Evolutionary conservation across 2,329 filamentous ascomycete species (phyloP).

Genomic region (Nemania serpens): DNA sequence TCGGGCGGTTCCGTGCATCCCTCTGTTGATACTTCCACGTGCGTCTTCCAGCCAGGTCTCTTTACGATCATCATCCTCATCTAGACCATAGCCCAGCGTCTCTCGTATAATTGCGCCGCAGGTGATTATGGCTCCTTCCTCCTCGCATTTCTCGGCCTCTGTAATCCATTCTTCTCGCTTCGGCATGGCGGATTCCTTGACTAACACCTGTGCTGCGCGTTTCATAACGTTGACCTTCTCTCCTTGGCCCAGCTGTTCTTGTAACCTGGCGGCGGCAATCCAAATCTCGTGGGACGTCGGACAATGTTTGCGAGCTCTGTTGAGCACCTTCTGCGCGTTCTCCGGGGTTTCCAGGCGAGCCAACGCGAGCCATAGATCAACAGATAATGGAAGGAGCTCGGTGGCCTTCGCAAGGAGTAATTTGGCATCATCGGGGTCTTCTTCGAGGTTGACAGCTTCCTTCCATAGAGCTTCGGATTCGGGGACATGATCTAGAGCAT

Average conservation of each 20-base stretch:
- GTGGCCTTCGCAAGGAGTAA: conserved; percentile 92
- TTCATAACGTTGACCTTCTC: conserved; percentile 91
- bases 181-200: conserved; percentile 91
- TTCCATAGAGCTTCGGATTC: conserved; percentile 99
- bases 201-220: conserved; percentile 84
- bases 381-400: conserved; percentile 89
- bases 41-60: conserved; percentile 97
- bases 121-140: conserved; percentile 84
- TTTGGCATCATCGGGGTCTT: conserved; percentile 84
- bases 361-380: conserved; percentile 93
- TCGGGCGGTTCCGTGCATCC: conserved; percentile 85
- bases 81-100: conserved; percentile 88
- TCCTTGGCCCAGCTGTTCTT: conserved; percentile 82
- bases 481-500: conserved; percentile 89
- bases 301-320: conserved; percentile 90
- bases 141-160: conserved; percentile 93
- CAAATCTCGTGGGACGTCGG: conserved; percentile 95
- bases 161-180: conserved; percentile 97
- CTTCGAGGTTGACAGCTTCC: conserved; percentile 92
- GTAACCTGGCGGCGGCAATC: conserved; percentile 89
- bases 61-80: conserved; percentile 95
- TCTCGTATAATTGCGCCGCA: conserved; percentile 89
- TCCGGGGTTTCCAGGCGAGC: conserved; percentile 87
- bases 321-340: conserved; percentile 92
- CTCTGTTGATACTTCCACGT: conserved; percentile 76